Evolutionary conservation across 768 basidiomycete genomes (phyloP).

Genomic region (Naganishia friedmannii): DNA sequence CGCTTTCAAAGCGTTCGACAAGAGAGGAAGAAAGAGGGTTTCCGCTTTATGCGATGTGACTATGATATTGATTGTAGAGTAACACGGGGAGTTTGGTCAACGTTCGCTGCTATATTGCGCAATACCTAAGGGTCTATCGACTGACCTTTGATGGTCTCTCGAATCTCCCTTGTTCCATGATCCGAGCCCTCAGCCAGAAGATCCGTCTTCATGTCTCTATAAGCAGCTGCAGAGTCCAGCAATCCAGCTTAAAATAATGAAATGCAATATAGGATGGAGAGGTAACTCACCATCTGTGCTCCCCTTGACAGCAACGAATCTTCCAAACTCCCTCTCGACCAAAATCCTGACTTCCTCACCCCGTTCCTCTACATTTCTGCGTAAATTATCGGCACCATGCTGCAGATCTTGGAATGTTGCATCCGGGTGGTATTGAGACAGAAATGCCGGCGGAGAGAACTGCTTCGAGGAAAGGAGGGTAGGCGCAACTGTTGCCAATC

Average conservation of each 20-base stretch:
- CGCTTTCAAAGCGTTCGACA: constrained; percentile 93
- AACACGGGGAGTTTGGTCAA: neutral
- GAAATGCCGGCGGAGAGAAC: constrained; percentile 91
- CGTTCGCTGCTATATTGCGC: constrained; percentile 13
- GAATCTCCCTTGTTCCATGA: constrained; percentile 75
- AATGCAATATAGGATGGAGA: too few species aligned
- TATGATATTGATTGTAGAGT: constrained; percentile 46
- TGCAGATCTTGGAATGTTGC: constrained; percentile 90
- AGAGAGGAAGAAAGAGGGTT: constrained; percentile 89
- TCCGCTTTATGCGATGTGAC: constrained; percentile 89
- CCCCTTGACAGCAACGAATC: constrained; percentile 94
- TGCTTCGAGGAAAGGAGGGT: constrained; percentile 85
- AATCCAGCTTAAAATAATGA: too few species aligned
- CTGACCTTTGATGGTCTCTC: constrained; percentile 80
- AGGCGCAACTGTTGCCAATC: constrained; percentile 61
- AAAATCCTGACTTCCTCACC: constrained; percentile 91
- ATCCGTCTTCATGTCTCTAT: constrained; percentile 89
- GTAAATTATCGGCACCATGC: constrained; percentile 69
- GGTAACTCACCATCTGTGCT: constrained; percentile 75
- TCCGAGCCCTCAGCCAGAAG: constrained; percentile 72
- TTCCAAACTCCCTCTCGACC: constrained; percentile 96
- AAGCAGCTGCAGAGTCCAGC: constrained; percentile 62
- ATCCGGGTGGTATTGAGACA: constrained; percentile 86
- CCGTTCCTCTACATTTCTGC: constrained; percentile 77
- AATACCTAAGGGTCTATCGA: neutral